A percentile compares a stretch with the other conserved stretches of the same genome.
Evolutionary conservation across 169 alveolate genomes (phyloP).

Genomic region (Theileria orientalis): DNA sequence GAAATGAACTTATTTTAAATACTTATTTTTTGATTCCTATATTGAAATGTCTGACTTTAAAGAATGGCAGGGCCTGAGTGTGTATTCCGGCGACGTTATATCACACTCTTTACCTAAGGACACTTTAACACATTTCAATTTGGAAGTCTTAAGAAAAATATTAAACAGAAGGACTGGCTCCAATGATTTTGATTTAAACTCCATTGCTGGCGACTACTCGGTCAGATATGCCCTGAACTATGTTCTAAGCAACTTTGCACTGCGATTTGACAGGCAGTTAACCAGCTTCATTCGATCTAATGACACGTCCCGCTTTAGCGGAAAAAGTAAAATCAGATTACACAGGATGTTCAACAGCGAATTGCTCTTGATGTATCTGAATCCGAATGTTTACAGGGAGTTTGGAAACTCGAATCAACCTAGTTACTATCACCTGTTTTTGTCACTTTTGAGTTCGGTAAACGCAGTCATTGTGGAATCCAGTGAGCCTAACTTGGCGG

Average conservation of each 20-base stretch:
- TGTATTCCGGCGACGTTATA: background rate
- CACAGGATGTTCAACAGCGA: constrained; percentile 1
- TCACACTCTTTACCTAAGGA: background rate
- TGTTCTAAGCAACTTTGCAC: background rate
- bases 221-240: background rate
- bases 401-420: constrained; percentile 2
- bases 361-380: constrained; percentile 2
- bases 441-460: constrained; percentile 10
- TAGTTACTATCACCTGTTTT: constrained; percentile 12
- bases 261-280: background rate
- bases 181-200: background rate
- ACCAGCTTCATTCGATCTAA: background rate
- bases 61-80: background rate
- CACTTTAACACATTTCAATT: background rate
- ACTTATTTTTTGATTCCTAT: no score
- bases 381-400: background rate
- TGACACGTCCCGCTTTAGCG: background rate
- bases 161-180: background rate
- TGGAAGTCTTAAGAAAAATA: background rate
- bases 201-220: background rate
- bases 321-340: background rate
- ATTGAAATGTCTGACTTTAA: background rate
- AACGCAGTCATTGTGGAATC: constrained; percentile 2
- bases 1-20: no score
- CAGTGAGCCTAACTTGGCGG: background rate